These are phyloP conservation scores for Nicotiana otophora DNA, from an alignment of 257 asterid genomes.

Conservation along the genomic window DNA sequence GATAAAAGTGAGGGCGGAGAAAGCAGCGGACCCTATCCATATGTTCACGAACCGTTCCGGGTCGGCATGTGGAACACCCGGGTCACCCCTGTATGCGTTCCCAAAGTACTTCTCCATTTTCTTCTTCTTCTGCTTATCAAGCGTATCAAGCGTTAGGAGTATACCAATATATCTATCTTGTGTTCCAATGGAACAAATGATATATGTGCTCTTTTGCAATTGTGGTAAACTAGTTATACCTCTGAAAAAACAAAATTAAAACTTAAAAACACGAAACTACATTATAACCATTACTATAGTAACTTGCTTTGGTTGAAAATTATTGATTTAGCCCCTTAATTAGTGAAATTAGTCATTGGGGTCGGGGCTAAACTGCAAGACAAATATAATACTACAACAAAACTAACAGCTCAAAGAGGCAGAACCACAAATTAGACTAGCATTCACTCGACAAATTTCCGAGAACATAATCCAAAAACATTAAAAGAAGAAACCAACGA, in stretches of 20 bases:
- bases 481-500: background rate
- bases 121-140: background rate
- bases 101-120: slow-evolving; percentile 91
- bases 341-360: background rate
- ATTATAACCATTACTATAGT: background rate
- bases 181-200: background rate
- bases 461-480: background rate
- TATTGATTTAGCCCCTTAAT: background rate
- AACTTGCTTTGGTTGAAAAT: background rate
- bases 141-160: background rate
- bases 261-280: background rate
- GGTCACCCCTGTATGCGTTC: slow-evolving; percentile 92
- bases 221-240: too few relatives aligned
- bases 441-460: background rate
- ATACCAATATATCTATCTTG: background rate
- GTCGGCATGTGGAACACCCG: slow-evolving; percentile 81
- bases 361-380: background rate
- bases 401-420: background rate
- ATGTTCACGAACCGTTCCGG: slow-evolving; percentile 55
- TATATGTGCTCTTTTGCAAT: background rate
- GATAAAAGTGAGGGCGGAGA: slow-evolving; percentile 68
- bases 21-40: slow-evolving; percentile 69
- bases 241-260: background rate
- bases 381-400: background rate
- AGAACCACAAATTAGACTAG: background rate